A percentile compares a stretch with the other conserved stretches of the same genome.
Conservation (phyloP, 345 rosid genomes). For the Rhodamnia rubescens region DNA sequence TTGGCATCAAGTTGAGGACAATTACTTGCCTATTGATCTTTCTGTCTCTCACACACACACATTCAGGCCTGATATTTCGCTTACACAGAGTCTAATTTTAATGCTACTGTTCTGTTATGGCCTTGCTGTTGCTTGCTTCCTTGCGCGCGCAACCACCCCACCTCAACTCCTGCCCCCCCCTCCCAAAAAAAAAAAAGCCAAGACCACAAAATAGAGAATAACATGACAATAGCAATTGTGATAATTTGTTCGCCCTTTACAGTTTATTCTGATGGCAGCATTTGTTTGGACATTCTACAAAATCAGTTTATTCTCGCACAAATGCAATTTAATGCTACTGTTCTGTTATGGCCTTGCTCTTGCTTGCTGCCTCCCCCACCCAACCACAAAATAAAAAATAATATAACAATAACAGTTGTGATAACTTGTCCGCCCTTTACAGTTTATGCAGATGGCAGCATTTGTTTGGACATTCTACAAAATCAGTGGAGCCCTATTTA, state of each 20-base stretch:
- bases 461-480: constrained; percentile 77
- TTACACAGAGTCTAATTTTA: neutral
- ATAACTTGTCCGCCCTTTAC: neutral
- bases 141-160: too few relatives aligned
- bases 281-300: too few relatives aligned
- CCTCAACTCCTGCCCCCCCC: too few relatives aligned
- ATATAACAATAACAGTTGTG: neutral
- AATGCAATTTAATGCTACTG: neutral
- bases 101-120: neutral
- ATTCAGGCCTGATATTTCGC: neutral
- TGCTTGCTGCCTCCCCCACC: neutral
- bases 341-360: neutral
- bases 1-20: neutral
- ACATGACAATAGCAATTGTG: too few relatives aligned
- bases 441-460: constrained; percentile 88
- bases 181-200: too few relatives aligned
- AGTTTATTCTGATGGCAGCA: too few relatives aligned
- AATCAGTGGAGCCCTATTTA: constrained; percentile 86
- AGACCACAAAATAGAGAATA: too few relatives aligned
- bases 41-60: neutral
- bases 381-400: neutral
- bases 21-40: neutral
- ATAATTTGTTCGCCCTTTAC: too few relatives aligned
- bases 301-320: neutral
- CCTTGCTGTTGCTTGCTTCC: neutral